Conservation (phyloP, 2,329 filamentous ascomycete species). For the Talaromyces sp. region DNA sequence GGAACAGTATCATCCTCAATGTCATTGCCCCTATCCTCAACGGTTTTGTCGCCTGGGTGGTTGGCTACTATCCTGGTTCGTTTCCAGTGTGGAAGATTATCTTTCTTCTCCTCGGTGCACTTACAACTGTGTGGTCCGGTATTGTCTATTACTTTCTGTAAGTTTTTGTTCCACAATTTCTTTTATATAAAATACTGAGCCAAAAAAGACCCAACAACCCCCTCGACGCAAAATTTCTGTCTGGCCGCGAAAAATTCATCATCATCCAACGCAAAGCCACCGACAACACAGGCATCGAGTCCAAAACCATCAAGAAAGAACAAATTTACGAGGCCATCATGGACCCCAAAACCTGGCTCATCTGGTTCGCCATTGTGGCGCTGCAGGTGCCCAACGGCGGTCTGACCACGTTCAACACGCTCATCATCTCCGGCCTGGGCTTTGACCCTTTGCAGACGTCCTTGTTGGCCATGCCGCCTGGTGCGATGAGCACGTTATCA, state of each 20-base stretch:
- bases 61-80: background rate
- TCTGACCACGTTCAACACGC: constrained; percentile 3
- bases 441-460: constrained; percentile 1
- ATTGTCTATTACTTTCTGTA: constrained; percentile 1
- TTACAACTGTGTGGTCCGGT: background rate
- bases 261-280: constrained; percentile 3
- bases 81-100: constrained; percentile 2
- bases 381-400: constrained; percentile 3
- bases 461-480: background rate
- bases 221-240: background rate
- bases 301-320: background rate
- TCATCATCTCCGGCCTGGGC: constrained; percentile 1
- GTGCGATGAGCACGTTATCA: background rate
- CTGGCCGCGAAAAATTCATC: background rate
- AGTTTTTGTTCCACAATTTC: background rate
- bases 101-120: background rate
- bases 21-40: constrained; percentile 3
- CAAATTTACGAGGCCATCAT: constrained; percentile 1
- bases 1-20: constrained; percentile 4
- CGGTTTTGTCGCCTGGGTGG: constrained; percentile 2
- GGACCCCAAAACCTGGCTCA: background rate
- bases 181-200: background rate
- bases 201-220: background rate
- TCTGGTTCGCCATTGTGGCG: constrained; percentile 2
- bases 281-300: constrained; percentile 2